phyloP scores from a whole-genome alignment of 1,284 basidiomycete species.

The Coriolopsis trogii region DNA sequence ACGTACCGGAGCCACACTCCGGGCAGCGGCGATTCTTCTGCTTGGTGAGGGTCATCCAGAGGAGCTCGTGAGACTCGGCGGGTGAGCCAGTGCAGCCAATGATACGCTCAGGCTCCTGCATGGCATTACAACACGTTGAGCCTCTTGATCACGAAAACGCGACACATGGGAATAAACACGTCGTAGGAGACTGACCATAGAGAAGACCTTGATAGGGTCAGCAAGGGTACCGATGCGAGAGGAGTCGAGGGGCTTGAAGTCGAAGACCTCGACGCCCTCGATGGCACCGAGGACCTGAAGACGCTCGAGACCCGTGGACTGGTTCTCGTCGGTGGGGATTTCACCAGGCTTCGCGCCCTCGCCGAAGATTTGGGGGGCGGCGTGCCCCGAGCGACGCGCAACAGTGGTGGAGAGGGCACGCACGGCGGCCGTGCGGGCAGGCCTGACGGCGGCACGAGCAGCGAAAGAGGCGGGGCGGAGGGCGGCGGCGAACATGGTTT shows the following conservation, averaged over 20 bases:
- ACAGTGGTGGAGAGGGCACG: slow-evolving; percentile 62
- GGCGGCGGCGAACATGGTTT: slow-evolving; percentile 47
- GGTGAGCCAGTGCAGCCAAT: slow-evolving; percentile 93
- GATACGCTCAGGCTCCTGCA: slow-evolving; percentile 77
- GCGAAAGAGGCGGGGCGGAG: slow-evolving; percentile 44
- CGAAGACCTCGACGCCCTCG: slow-evolving; percentile 91
- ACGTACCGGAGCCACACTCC: slow-evolving; percentile 88
- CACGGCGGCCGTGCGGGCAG: slow-evolving; percentile 34
- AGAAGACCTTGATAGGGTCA: slow-evolving; percentile 88
- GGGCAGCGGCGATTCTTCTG: slow-evolving; percentile 79
- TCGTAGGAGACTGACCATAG: slow-evolving; percentile 62
- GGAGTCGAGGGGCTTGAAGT: slow-evolving; percentile 85
- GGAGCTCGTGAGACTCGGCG: slow-evolving; percentile 89
- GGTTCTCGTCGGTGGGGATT: slow-evolving; percentile 84
- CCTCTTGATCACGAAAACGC: too few relatives aligned
- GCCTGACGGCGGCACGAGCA: slow-evolving; percentile 33
- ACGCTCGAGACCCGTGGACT: slow-evolving; percentile 96
- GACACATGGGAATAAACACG: slow-evolving; percentile 47
- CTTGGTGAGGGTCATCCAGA: slow-evolving; percentile 77
- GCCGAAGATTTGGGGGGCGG: slow-evolving; percentile 75
- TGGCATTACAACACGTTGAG: slow-evolving; percentile 14
- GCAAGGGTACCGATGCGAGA: slow-evolving; percentile 87
- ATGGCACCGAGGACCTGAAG: slow-evolving; percentile 90
- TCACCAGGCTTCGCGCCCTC: slow-evolving; percentile 75
- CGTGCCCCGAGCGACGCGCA: slow-evolving; percentile 52